Evolutionary conservation across 225 moss, liverwort and hornwort genomes (phyloP).

Genomic region (Neckera pumila): DNA sequence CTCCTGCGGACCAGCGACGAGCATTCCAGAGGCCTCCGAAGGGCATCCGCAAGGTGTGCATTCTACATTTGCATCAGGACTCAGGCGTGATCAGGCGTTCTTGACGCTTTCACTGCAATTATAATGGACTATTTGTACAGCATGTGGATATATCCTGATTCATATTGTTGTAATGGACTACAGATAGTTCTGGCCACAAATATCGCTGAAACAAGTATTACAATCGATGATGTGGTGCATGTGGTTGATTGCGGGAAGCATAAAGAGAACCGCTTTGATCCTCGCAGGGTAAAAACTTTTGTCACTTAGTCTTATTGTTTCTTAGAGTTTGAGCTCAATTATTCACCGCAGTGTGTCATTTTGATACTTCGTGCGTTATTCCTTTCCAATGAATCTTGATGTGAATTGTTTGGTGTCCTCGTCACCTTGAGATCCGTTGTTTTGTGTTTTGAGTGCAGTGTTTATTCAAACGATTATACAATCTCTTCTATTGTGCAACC

Average conservation of each 20-base stretch:
- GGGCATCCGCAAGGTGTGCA: conserved; percentile 71
- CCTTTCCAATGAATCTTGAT: not conserved
- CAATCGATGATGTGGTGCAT: conserved; percentile 96
- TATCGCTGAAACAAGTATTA: conserved; percentile 98
- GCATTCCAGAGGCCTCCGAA: conserved; percentile 77
- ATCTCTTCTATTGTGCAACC: not conserved
- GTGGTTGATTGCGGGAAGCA: conserved; percentile 97
- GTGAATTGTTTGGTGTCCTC: not conserved
- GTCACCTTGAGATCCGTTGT: not conserved
- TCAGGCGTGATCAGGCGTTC: not conserved
- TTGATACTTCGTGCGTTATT: not conserved
- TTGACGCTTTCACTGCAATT: not conserved
- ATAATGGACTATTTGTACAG: not conserved
- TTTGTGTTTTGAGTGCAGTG: not conserved
- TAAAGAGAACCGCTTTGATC: conserved; percentile 96
- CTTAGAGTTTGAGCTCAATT: not conserved
- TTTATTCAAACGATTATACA: not conserved
- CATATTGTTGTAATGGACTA: not conserved
- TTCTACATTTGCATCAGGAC: not conserved
- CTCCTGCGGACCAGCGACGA: conserved; percentile 82
- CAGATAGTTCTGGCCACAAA: conserved; percentile 97
- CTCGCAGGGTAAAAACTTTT: conserved; percentile 57
- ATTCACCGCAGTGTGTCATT: not conserved
- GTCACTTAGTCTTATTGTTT: not conserved
- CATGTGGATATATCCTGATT: not conserved